Evolutionary conservation across 345 rosid genomes (phyloP).

Genomic region (Streptanthus diversifolius): DNA sequence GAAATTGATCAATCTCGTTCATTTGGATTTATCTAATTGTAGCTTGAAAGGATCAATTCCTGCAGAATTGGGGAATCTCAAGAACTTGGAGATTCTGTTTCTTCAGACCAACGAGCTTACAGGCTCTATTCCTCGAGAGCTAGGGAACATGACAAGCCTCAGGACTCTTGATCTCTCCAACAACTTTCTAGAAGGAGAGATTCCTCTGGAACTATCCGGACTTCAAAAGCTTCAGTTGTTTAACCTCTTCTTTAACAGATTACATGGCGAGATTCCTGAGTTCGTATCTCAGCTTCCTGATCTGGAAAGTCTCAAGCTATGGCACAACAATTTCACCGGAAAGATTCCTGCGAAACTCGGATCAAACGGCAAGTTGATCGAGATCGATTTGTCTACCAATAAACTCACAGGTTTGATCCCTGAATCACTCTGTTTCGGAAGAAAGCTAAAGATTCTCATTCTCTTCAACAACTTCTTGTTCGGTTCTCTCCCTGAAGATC

Average conservation of each 20-base stretch:
- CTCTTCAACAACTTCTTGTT: constrained; percentile 80
- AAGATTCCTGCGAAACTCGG: constrained; percentile 71
- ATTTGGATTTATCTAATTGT: constrained; percentile 72
- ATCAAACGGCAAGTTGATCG: constrained; percentile 52
- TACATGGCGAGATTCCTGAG: constrained; percentile 79
- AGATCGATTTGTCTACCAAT: constrained; percentile 80
- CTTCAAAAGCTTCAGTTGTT: constrained; percentile 62
- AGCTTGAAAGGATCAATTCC: constrained; percentile 74
- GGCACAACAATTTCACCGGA: constrained; percentile 94
- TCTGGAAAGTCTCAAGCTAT: constrained; percentile 57
- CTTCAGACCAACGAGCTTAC: constrained; percentile 67
- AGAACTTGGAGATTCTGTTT: constrained; percentile 59
- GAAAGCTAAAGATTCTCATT: constrained; percentile 56
- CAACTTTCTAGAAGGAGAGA: constrained; percentile 70
- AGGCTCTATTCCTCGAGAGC: constrained; percentile 58
- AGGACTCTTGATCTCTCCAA: constrained; percentile 70
- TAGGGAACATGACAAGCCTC: constrained; percentile 72
- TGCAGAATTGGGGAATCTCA: constrained; percentile 54
- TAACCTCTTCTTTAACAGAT: constrained; percentile 67
- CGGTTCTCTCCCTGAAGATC: constrained; percentile 69
- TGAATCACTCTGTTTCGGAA: constrained; percentile 47
- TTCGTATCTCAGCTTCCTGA: constrained; percentile 55
- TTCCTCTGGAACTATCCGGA: constrained; percentile 60
- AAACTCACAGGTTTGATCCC: constrained; percentile 82
- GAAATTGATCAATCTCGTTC: constrained; percentile 53